Percentiles rank a stretch among this genome's conserved stretches.
phyloP scores from a whole-genome alignment of 1,284 basidiomycete species.

The Cronartium ribicola region DNA sequence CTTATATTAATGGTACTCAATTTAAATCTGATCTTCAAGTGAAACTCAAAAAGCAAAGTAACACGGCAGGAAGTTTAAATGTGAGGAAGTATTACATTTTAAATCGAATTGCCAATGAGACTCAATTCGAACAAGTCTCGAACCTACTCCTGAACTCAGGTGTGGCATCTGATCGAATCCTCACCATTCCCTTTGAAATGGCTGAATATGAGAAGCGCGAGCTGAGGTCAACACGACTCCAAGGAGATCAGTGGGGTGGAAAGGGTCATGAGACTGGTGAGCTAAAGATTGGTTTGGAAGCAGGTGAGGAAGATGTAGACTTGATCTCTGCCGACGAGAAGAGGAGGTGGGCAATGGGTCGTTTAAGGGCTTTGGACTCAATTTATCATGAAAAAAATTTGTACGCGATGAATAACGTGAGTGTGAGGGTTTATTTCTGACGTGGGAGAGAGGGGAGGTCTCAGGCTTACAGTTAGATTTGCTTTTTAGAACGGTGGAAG shows the following conservation, averaged over 20 bases:
- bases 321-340: background rate
- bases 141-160: constrained; percentile 46
- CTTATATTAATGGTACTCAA: constrained; percentile 40
- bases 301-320: constrained; percentile 30
- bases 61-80: constrained; percentile 23
- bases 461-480: background rate
- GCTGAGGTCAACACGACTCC: background rate
- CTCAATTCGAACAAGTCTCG: constrained; percentile 46
- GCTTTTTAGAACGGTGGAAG: constrained; percentile 49
- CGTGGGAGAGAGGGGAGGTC: background rate
- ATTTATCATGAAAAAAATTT: constrained; percentile 50
- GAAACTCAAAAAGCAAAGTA: background rate
- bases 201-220: constrained; percentile 46
- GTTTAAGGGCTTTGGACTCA: constrained; percentile 49
- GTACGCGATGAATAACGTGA: constrained; percentile 51
- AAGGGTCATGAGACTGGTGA: constrained; percentile 34
- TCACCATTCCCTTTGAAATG: constrained; percentile 49
- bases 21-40: background rate
- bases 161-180: constrained; percentile 46
- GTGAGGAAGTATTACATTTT: constrained; percentile 51
- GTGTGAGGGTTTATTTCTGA: constrained; percentile 24
- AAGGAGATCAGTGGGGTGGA: constrained; percentile 9
- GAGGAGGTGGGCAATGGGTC: constrained; percentile 42
- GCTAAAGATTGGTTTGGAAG: constrained; percentile 31
- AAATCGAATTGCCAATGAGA: constrained; percentile 48